Percentiles rank a stretch among this genome's conserved stretches.
phyloP scores from a whole-genome alignment of 305 asterid species.

The Stenogyne calaminthoides region DNA sequence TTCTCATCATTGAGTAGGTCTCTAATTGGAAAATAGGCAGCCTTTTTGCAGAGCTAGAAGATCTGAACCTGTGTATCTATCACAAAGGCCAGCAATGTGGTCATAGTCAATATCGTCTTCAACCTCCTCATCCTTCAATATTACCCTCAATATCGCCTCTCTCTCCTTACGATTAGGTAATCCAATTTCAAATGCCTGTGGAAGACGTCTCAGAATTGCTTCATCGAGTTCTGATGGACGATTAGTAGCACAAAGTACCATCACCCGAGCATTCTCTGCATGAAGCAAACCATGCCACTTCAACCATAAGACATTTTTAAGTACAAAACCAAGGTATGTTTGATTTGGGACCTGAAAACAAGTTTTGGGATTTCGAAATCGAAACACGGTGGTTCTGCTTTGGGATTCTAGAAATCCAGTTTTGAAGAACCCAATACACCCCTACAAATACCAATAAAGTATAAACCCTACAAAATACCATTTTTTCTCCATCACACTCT shows the following conservation, averaged over 20 bases:
- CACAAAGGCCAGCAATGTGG: slow-evolving; percentile 64
- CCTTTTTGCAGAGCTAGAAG: slow-evolving; percentile 88
- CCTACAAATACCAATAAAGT: too few species aligned
- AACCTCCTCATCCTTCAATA: slow-evolving; percentile 73
- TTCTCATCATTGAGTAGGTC: slow-evolving; percentile 74
- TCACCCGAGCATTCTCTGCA: slow-evolving; percentile 83
- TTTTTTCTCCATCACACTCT: too few species aligned
- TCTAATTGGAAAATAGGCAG: slow-evolving; percentile 85
- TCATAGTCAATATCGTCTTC: slow-evolving; percentile 66
- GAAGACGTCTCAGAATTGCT: slow-evolving; percentile 92
- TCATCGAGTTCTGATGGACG: slow-evolving; percentile 99
- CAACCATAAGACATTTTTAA: slow-evolving; percentile 21
- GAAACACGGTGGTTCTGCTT: too few species aligned
- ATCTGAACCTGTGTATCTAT: slow-evolving; percentile 90
- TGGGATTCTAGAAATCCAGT: too few species aligned
- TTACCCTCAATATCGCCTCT: slow-evolving; percentile 73
- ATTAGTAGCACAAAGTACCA: slow-evolving; percentile 97
- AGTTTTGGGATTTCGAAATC: too few species aligned
- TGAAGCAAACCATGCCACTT: slow-evolving; percentile 13
- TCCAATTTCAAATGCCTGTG: slow-evolving; percentile 94
- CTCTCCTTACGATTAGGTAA: slow-evolving; percentile 66
- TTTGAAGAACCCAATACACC: too few species aligned
- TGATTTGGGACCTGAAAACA: too few species aligned
- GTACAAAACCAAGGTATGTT: background rate
- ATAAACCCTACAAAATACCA: too few species aligned